Base-by-base conservation (phyloP, 1,139 yeast genomes). In the Taphrina communis region DNA sequence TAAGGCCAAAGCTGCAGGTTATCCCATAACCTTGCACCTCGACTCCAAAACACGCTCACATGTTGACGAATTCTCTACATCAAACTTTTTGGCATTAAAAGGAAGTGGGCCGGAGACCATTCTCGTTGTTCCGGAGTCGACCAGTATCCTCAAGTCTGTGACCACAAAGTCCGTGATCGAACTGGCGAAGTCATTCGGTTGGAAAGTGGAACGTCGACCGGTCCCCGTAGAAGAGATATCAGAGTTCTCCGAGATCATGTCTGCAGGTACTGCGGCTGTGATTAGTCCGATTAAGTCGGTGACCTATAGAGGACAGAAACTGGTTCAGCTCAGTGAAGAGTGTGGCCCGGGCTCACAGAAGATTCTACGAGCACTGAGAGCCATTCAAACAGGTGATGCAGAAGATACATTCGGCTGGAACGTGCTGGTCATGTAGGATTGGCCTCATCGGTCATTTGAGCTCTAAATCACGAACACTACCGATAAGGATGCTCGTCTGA, bases 251-350 rank as follows among this genome's bases (percentile, higher is more conserved):
- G 70, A 67, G 39, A 60, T 67, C 46, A 60, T 60, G 59, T 50
- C 68, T 57, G 63, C 56, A 12, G 70, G 70, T 17, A 67, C 70
- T 14, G 70, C 70, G 12, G 70, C 65, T 14, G 67, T 67, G 41
- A 53, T 61, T n/a, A 67, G 63, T 35, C 70, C 61, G 2, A 53
- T 67, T 58, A 57, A 57, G 55, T 48, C 59, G 4, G 58, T 67
- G 56, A 67, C 70, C 35, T 63, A 55, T 39, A 17, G 44, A 36
- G 67, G 61, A 39, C 14, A 63, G 48, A 53, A 63, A 44, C n/a
- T 63, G 53, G 67, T 63, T 35, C 44, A 53, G 48, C 56, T 63
- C 14, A n/a, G 55, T 36, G 67, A 63, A 14, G 67, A 63, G 48
- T 35, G 39, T 31, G 67, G 67, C 8, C 67, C 67, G 5, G 67